Evolutionary conservation across 2,329 filamentous ascomycete genomes (phyloP).

Genomic region (Rhinocladiella similis): DNA sequence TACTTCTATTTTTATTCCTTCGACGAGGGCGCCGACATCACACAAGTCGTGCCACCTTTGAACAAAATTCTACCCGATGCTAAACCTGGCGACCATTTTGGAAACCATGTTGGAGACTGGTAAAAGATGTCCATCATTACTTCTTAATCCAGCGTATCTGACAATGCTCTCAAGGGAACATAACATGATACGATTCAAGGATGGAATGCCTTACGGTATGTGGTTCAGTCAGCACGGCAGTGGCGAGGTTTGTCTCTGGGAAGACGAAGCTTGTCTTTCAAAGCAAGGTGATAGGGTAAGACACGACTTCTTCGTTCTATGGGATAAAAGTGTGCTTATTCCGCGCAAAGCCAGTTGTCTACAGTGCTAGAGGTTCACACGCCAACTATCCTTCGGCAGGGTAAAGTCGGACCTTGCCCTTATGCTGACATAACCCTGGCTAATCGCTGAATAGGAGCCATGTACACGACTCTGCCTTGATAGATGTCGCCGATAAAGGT

Average conservation of each 20-base stretch:
- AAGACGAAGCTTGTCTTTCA: conserved; percentile 32
- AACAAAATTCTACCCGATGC: conserved; percentile 37
- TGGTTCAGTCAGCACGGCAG: conserved; percentile 65
- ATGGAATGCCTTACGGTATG: conserved; percentile 70
- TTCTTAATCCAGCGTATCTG: neutral
- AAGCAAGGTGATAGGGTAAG: conserved; percentile 9
- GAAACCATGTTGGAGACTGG: conserved; percentile 97
- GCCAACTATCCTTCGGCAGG: conserved; percentile 72
- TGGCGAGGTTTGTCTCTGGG: conserved; percentile 64
- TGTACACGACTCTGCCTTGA: conserved; percentile 73
- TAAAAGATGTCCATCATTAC: conserved; percentile 22
- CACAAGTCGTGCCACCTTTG: conserved; percentile 57
- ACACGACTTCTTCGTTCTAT: neutral
- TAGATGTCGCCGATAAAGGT: conserved; percentile 60
- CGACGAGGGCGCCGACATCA: conserved; percentile 88
- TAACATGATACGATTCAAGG: conserved; percentile 82
- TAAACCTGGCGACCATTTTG: conserved; percentile 66
- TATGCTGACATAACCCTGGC: conserved; percentile 77
- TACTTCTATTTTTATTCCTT: conserved; percentile 99
- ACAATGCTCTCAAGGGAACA: conserved; percentile 63
- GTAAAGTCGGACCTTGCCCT: conserved; percentile 81
- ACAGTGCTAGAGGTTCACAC: conserved; percentile 90
- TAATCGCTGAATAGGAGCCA: conserved; percentile 50
- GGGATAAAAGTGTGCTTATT: neutral
- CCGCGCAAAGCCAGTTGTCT: conserved; percentile 67